Percentiles rank a stretch among this genome's conserved stretches.
Conservation (phyloP, 371 early-diverging fungal species). For the Mortierella sp. region DNA sequence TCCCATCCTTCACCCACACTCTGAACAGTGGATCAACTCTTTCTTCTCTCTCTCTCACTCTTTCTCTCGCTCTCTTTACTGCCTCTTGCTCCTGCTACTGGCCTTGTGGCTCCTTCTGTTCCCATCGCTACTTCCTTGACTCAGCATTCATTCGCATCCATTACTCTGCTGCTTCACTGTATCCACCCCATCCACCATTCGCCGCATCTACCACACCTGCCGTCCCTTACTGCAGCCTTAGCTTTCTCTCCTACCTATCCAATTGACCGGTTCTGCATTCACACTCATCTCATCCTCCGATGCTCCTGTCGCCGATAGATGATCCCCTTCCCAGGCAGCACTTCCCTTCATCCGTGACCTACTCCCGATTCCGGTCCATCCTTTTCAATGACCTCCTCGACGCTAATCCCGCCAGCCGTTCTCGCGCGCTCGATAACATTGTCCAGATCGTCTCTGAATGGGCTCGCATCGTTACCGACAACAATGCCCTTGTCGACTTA, state of each 20-base stretch:
- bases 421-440: slow-evolving; percentile 52
- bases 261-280: neutral
- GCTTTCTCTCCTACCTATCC: neutral
- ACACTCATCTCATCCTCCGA: slow-evolving; percentile 8
- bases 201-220: neutral
- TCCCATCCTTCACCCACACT: neutral
- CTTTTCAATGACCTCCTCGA: slow-evolving; percentile 51
- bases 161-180: neutral
- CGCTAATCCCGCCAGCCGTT: slow-evolving; percentile 28
- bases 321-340: slow-evolving; percentile 41
- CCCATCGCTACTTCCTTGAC: neutral
- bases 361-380: slow-evolving; percentile 58
- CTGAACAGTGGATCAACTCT: neutral
- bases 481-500: slow-evolving; percentile 29
- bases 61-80: neutral
- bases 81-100: neutral
- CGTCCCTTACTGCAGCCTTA: neutral
- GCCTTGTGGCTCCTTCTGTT: neutral
- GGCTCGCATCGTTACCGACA: slow-evolving; percentile 52
- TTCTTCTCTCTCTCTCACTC: neutral
- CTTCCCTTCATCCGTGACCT: slow-evolving; percentile 39
- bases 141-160: neutral
- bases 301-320: slow-evolving; percentile 53
- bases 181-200: slow-evolving; percentile 2
- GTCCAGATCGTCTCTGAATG: slow-evolving; percentile 51